Base-by-base conservation (phyloP, 306 rosid species). In the Pterocarpus macrocarpus region DNA sequence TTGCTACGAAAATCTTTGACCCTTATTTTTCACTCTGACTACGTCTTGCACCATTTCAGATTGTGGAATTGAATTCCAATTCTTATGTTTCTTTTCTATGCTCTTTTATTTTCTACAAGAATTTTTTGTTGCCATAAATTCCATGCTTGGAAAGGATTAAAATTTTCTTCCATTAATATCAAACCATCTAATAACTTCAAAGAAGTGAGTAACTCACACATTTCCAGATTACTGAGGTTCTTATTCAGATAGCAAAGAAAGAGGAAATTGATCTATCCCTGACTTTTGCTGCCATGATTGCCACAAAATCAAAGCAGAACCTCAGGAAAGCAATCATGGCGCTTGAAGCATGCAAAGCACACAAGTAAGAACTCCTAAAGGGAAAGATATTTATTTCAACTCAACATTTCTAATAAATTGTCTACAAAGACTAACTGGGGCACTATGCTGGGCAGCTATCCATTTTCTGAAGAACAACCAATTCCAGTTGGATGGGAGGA, bases 271-370 rank as follows among this genome's bases (percentile, higher is more conserved):
- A 91, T 76, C 84, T 95, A 16, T 55, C 97, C 47, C 80, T 68
- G 86, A 91, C 50, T 69, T 91, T 95, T 80, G 95, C 98, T 17
- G 82, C 86, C 39, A 91, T 84, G 78, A 91, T 95, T 85, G 97
- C 97, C 39, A 68, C 85, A 39, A 90, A 91, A 71, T 90, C 95
- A 52, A 91, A 88, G 85, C 97, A 92, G 78, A 91, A 91, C 76
- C 85, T 95, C 74, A 92, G 97, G 75, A 84, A 81, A 84, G 97
- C 98, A 82, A 91, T 91, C 80, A 89, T 91, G 97, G 94, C 94
- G 41, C 95, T 94, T 65, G 98, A 92, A 90, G 95, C 95, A 72
- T 91, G 95, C 94, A 92, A 79, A 86, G 94, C 91, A 84, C 97
- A 92, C 87, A 90, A 91, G 98, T 94, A 73, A 86, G 87, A 53